phyloP scores from a whole-genome alignment of 1,284 basidiomycete genomes.

The Exobasidium cylindrosporum region DNA sequence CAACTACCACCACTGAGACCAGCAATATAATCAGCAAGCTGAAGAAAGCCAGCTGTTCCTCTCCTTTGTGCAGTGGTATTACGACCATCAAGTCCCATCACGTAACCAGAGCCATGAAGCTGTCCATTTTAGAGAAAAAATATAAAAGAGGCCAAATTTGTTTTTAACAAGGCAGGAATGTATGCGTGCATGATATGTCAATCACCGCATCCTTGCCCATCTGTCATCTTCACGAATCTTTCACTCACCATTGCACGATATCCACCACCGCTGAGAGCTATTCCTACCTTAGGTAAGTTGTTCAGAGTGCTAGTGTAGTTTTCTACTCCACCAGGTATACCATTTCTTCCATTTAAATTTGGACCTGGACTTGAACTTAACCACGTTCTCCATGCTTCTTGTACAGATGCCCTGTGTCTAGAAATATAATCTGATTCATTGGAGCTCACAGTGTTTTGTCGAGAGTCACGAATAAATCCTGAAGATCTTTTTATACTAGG shows the following conservation, averaged over 20 bases:
- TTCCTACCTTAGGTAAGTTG: conserved; percentile 54
- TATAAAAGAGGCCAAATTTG: background rate
- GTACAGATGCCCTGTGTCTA: conserved; percentile 21
- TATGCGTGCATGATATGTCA: too few relatives aligned
- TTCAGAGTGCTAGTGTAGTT: conserved; percentile 32
- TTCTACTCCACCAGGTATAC: conserved; percentile 33
- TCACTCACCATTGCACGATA: conserved; percentile 58
- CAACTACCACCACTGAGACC: conserved; percentile 52
- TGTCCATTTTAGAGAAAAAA: background rate
- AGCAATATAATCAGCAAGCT: conserved; percentile 48
- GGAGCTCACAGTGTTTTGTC: conserved; percentile 26
- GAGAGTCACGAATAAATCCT: conserved; percentile 41
- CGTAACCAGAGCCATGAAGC: conserved; percentile 31
- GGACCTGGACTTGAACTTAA: conserved; percentile 20
- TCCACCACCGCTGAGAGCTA: conserved; percentile 59
- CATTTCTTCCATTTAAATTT: conserved; percentile 11
- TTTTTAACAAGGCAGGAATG: too few relatives aligned
- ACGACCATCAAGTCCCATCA: conserved; percentile 44
- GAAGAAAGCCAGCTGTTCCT: conserved; percentile 49
- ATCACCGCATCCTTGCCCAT: conserved; percentile 1
- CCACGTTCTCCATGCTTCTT: conserved; percentile 35
- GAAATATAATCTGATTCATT: conserved; percentile 39
- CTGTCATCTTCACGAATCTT: conserved; percentile 9
- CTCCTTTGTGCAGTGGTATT: conserved; percentile 43
- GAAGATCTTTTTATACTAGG: conserved; percentile 19